phyloP scores from a whole-genome alignment of 2,329 filamentous ascomycete genomes.

The Pseudogymnoascus destructans region DNA sequence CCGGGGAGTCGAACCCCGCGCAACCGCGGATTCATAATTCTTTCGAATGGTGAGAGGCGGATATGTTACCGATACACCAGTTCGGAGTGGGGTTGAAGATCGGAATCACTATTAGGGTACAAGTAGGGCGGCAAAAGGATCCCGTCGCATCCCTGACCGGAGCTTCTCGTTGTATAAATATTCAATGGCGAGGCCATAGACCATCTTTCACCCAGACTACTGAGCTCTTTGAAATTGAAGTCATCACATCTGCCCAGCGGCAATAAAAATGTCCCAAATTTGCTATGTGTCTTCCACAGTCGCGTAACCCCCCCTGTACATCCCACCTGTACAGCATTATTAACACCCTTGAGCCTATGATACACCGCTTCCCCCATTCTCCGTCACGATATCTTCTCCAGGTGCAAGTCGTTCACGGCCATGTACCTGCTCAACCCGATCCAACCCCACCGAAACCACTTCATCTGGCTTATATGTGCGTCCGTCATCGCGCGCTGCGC shows the following conservation, averaged over 20 bases:
- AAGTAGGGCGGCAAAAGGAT: background rate
- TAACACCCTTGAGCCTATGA: constrained; percentile 1
- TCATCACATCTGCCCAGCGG: background rate
- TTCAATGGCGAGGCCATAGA: background rate
- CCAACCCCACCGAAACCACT: constrained; percentile 96
- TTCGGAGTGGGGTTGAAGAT: constrained; percentile 1
- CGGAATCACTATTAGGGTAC: background rate
- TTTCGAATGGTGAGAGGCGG: constrained; percentile 7
- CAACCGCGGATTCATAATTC: constrained; percentile 1
- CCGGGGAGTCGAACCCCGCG: constrained; percentile 6
- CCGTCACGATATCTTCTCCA: constrained; percentile 34
- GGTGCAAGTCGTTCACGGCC: constrained; percentile 77
- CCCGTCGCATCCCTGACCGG: background rate
- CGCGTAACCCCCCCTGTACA: background rate
- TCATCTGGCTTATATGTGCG: constrained; percentile 92
- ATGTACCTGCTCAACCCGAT: constrained; percentile 86
- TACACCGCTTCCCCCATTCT: constrained; percentile 1
- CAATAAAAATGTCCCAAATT: background rate
- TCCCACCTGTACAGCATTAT: background rate
- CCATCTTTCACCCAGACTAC: background rate
- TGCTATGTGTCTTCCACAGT: background rate
- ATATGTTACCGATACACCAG: constrained; percentile 7
- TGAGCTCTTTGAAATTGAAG: background rate
- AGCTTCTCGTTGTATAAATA: background rate
- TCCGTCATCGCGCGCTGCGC: constrained; percentile 80